Evolutionary conservation across 1,284 basidiomycete genomes (phyloP), one percentile per base, ranked within the genome.

Genomic region (Cryptococcus neoformans): DNA sequence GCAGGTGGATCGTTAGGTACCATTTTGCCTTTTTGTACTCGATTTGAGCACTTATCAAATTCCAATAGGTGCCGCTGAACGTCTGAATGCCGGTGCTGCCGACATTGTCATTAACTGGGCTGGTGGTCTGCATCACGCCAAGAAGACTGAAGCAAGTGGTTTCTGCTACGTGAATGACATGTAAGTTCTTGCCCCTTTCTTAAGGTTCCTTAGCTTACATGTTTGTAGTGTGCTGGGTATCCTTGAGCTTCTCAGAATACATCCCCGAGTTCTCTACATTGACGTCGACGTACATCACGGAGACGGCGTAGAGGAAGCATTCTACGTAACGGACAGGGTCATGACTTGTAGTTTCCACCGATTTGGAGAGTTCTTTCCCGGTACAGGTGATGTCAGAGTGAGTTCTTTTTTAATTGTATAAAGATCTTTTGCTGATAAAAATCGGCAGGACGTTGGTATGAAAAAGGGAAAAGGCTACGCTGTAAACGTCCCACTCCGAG

Each of bases 251-350:
- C 80, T 95, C 11, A 80, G 82, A 16, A 80, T 80, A 62, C 83
- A 85, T 69, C 85, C 90, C 0, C 88, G 96, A 55, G 94, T 99
- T 2, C 81, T 99, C 28, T 99, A 99, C 77, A 90, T 99, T 73
- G 95, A 99, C 77, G 95, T 99, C 56, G 95, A 99, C 77, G 92
- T 93, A 56, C 95, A 98, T 75, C 95, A 99, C 59, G 95, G 95
- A 6, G 96, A 99, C 72, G 96, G 95, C 16, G 95, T 99, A 39
- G 95, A 99, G 70, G 95, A 99, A 74, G 96, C 95, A 1, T 99
- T 99, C 80, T 98, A 97, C 77, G 93, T 91, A 28, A 97, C 92
- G 3, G 90, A 99, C 74, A 83, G 95, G 53, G 95, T 99, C 65
- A 92, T 98, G 88, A 98, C 95, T 3, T 87, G 87, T 73, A 89